Conservation (phyloP, 805 yeast genomes). For the Blastobotrys robertii region DNA sequence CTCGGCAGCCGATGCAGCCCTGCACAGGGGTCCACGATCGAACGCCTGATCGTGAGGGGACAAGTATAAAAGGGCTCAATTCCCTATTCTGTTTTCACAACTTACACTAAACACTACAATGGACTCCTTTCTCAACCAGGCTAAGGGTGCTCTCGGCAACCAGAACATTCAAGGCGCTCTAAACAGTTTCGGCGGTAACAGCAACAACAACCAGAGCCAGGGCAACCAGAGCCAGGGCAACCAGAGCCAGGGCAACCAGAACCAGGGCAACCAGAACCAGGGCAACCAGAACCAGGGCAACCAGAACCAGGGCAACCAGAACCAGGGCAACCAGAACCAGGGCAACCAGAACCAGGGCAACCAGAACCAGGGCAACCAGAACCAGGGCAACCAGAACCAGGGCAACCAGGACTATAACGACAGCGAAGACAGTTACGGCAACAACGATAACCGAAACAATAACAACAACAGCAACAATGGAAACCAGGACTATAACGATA, state of each 20-base stretch:
- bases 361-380: slow-evolving; percentile 2
- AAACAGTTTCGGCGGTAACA: too few species aligned
- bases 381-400: slow-evolving; percentile 2
- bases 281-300: slow-evolving; percentile 4
- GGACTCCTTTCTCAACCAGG: too few species aligned
- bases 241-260: not conserved
- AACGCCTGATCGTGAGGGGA: too few species aligned
- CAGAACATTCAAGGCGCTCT: too few species aligned
- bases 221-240: slow-evolving; percentile 1
- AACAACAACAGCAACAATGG: slow-evolving; percentile 8
- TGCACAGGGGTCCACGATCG: too few species aligned
- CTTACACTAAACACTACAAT: too few species aligned
- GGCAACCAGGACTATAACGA: not conserved
- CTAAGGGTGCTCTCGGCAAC: too few species aligned
- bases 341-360: slow-evolving; percentile 2
- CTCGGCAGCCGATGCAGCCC: too few species aligned
- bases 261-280: slow-evolving; percentile 4
- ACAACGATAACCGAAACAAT: slow-evolving; percentile 6
- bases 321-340: not conserved
- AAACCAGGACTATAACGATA: slow-evolving; percentile 8
- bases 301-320: slow-evolving; percentile 4
- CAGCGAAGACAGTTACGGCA: slow-evolving; percentile 2
- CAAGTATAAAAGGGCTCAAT: too few species aligned
- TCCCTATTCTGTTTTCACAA: too few species aligned
- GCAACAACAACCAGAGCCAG: not conserved